Evolutionary conservation across 108 stramenopile genomes (phyloP), one percentile per base, ranked within the genome.

Genomic region (Nitzschia palea): DNA sequence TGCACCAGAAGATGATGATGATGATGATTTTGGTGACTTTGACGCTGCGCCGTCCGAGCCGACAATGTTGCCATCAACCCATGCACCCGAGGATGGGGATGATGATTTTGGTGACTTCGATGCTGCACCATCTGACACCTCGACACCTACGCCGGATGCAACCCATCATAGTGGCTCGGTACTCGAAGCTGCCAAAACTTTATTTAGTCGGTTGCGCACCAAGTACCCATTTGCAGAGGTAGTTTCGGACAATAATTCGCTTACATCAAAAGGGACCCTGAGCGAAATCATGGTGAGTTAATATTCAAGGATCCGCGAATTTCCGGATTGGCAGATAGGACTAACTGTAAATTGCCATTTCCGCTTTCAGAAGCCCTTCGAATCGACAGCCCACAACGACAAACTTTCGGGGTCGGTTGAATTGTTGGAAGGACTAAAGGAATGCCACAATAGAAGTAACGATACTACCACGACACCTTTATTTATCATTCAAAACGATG

Each of bases 21-120:
- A 58, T 50, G 22, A 2, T 36, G 56, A 56, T 29, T 51, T 66
- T 65, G 74, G 74, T 35, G 73, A 66, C 57, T 74, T 74, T 62
- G 71, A 40, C 45, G 55, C 30, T 20, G 62, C 55, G 40, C 42
- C 62, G 31, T 34, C 23, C 18, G 32, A 51, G 40, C 22, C 8
- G 37, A 17, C 26, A 31, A 14, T 35, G 69, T 20, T n/a, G 53
- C 29, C 17, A 9, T 17, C 40, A 12, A 14, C 40, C 14, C 40
- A 42, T 9, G 28, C 54, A n/a, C 22, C 5, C 3, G 28, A 37
- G 12, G 56, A 59, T 34, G 65, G n/a, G n/a, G n/a, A 67, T 51
- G 56, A 74, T 18, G 73, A 55, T 55, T 72, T 72, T 30, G 73
- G 73, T 0, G 75, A 63, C 55, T 76, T 76, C 44, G 68, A 29